Conservation (phyloP, 495 filamentous ascomycete species). For the Pyronema domesticum region DNA sequence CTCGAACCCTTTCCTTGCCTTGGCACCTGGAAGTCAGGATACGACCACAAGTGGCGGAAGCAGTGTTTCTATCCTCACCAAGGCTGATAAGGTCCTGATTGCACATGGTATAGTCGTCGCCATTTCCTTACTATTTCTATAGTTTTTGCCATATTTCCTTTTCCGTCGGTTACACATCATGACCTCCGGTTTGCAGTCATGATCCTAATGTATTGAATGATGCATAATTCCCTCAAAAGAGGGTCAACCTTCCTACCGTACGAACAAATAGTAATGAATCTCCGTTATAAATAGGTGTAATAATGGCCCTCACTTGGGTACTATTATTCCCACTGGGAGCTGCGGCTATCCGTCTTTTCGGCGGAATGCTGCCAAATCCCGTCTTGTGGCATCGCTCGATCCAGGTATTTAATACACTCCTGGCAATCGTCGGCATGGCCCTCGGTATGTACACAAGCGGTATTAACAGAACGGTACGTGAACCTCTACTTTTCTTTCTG, state of each 20-base stretch:
- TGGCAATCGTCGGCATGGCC: constrained; percentile 43
- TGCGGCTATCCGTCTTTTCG: constrained; percentile 35
- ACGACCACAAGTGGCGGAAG: constrained; percentile 1
- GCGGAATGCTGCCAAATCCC: constrained; percentile 25
- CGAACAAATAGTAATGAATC: background rate
- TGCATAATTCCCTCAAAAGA: background rate
- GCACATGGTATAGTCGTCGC: constrained; percentile 21
- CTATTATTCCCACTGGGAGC: constrained; percentile 41
- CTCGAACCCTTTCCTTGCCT: constrained; percentile 41
- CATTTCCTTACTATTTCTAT: background rate
- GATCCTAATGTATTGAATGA: background rate
- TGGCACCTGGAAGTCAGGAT: too few species aligned
- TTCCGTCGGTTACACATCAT: background rate
- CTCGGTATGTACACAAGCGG: constrained; percentile 38
- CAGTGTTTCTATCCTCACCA: constrained; percentile 11
- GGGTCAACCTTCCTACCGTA: too few species aligned
- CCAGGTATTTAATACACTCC: constrained; percentile 38
- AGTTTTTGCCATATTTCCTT: constrained; percentile 6
- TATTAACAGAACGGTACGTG: constrained; percentile 21
- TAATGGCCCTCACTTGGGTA: constrained; percentile 41
- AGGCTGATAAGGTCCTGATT: constrained; percentile 21
- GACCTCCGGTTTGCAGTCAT: background rate
- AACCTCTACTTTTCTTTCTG: background rate
- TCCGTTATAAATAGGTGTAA: constrained; percentile 26
- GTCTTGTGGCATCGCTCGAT: constrained; percentile 37